These are phyloP conservation scores for Lasiodiplodia sp. DNA, from an alignment of 2,329 filamentous ascomycete genomes.

Conservation along the genomic window DNA sequence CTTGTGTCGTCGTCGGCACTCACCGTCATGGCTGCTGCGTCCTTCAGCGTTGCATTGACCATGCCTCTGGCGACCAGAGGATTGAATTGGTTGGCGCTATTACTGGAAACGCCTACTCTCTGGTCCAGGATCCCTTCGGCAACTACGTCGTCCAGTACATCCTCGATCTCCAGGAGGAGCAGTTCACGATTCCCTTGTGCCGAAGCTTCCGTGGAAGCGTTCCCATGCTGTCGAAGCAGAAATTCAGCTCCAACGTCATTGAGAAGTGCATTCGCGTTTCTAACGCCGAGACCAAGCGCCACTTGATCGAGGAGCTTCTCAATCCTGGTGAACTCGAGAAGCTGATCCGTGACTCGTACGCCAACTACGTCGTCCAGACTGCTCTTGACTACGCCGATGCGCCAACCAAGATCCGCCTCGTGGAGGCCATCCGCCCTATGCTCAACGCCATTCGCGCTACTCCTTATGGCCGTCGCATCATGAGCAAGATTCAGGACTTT, in stretches of 20 bases:
- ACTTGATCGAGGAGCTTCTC: slow-evolving; percentile 85
- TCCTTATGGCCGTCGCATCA: slow-evolving; percentile 92
- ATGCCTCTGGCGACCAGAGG: slow-evolving; percentile 90
- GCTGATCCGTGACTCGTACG: slow-evolving; percentile 89
- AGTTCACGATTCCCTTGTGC: slow-evolving; percentile 89
- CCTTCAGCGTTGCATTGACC: slow-evolving; percentile 96
- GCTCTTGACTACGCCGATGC: slow-evolving; percentile 68
- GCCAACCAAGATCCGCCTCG: slow-evolving; percentile 60
- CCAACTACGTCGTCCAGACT: slow-evolving; percentile 98
- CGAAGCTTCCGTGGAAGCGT: slow-evolving; percentile 78
- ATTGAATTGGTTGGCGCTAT: slow-evolving; percentile 85
- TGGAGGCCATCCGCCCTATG: slow-evolving; percentile 85
- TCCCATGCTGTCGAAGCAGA: slow-evolving; percentile 83
- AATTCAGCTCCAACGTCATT: slow-evolving; percentile 99
- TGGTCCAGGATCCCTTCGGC: slow-evolving; percentile 96
- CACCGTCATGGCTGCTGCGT: slow-evolving; percentile 98
- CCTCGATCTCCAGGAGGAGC: slow-evolving; percentile 84
- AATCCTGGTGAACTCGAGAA: slow-evolving; percentile 79
- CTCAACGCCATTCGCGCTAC: slow-evolving; percentile 86
- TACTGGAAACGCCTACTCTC: slow-evolving; percentile 82
- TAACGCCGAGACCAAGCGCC: slow-evolving; percentile 74
- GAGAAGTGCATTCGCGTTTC: slow-evolving; percentile 91
- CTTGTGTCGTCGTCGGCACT: slow-evolving; percentile 91
- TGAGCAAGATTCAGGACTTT: slow-evolving; percentile 77
- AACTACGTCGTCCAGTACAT: slow-evolving; percentile 99